A percentile compares a stretch with the other conserved stretches of the same genome.
Conservation (phyloP, 371 early-diverging fungal species). For the Syncephalastrum sp. region DNA sequence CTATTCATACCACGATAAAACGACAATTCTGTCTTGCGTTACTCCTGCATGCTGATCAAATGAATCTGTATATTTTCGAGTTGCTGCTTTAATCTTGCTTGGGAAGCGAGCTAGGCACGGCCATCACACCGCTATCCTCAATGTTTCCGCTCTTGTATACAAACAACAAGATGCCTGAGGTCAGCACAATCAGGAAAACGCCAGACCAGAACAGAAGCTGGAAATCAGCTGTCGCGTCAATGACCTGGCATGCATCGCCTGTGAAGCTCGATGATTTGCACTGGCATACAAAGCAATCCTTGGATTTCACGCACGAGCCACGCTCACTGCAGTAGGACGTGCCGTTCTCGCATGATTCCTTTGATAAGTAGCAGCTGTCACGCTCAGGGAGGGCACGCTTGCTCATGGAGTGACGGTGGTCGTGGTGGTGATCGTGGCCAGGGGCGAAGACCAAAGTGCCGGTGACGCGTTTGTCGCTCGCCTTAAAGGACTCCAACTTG, state of each 20-base stretch:
- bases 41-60: too few species aligned
- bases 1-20: too few species aligned
- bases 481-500: constrained; percentile 16
- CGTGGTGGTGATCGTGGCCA: neutral
- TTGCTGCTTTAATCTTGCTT: constrained; percentile 41
- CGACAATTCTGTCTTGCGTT: too few species aligned
- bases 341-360: constrained; percentile 25
- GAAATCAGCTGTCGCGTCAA: constrained; percentile 42
- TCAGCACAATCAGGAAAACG: constrained; percentile 33
- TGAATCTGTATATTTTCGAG: too few species aligned
- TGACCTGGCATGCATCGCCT: constrained; percentile 37
- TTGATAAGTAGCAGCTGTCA: constrained; percentile 22
- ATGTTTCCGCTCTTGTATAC: constrained; percentile 39
- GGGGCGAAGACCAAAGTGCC: constrained; percentile 30
- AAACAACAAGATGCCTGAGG: constrained; percentile 38
- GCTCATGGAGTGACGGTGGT: constrained; percentile 8
- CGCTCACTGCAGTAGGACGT: constrained; percentile 35
- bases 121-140: constrained; percentile 35
- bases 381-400: constrained; percentile 22
- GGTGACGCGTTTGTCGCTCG: constrained; percentile 9
- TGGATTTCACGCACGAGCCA: constrained; percentile 28
- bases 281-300: constrained; percentile 39
- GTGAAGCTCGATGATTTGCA: constrained; percentile 25
- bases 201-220: constrained; percentile 51
- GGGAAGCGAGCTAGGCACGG: constrained; percentile 35